Evolutionary conservation across 2,329 filamentous ascomycete genomes (phyloP).

Genomic region (Clonostachys chloroleuca): DNA sequence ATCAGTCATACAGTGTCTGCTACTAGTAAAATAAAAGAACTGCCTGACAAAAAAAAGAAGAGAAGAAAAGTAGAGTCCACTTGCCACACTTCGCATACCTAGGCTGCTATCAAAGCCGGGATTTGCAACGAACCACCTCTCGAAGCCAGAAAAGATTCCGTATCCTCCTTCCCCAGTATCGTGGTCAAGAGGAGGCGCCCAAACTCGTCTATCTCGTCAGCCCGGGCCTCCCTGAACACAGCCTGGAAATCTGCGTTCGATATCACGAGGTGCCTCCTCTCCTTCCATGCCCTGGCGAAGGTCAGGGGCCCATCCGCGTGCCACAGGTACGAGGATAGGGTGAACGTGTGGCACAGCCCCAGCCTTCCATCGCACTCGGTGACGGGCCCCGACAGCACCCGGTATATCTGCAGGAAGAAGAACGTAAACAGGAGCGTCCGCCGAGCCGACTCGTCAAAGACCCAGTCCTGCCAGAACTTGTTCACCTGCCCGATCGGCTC

Average conservation of each 20-base stretch:
- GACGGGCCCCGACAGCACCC: constrained; percentile 20
- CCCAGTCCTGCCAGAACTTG: constrained; percentile 44
- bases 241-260: constrained; percentile 16
- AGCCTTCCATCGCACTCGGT: constrained; percentile 19
- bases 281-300: constrained; percentile 30
- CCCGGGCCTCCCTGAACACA: constrained; percentile 24
- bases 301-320: constrained; percentile 22
- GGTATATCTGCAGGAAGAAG: constrained; percentile 34
- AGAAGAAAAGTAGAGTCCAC: too few relatives aligned
- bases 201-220: constrained; percentile 37
- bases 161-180: constrained; percentile 13
- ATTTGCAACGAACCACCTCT: constrained; percentile 7
- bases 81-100: too few relatives aligned
- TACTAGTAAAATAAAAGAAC: too few relatives aligned
- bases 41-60: too few relatives aligned
- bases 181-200: constrained; percentile 25
- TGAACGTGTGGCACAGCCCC: constrained; percentile 28
- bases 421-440: constrained; percentile 44
- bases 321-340: constrained; percentile 31
- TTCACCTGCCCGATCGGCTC: constrained; percentile 31
- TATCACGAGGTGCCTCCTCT: constrained; percentile 26
- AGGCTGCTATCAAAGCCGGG: too few relatives aligned
- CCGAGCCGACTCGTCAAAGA: constrained; percentile 47
- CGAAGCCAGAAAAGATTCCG: constrained; percentile 23
- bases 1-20: too few relatives aligned